Evolutionary conservation across 345 rosid genomes (phyloP).

Genomic region (Boechera stricta): DNA sequence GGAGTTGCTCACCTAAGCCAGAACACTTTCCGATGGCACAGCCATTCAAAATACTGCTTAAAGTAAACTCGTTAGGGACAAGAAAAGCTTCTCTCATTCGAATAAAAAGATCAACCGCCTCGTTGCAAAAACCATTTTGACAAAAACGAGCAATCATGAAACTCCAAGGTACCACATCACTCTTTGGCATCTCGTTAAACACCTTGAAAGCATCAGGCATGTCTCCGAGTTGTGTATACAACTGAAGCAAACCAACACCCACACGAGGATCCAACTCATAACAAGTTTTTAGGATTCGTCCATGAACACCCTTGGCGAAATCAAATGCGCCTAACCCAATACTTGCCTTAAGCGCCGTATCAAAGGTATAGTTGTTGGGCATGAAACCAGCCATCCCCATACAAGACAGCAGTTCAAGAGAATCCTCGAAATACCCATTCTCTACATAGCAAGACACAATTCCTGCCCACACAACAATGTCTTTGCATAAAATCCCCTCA

Average conservation of each 20-base stretch:
- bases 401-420: constrained; percentile 53
- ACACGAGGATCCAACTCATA: constrained; percentile 64
- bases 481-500: constrained; percentile 65
- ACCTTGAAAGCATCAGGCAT: constrained; percentile 54
- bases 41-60: constrained; percentile 72
- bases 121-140: constrained; percentile 56
- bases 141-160: constrained; percentile 84
- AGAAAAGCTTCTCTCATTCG: constrained; percentile 68
- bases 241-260: constrained; percentile 72
- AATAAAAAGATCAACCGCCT: constrained; percentile 65
- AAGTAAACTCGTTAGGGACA: constrained; percentile 77
- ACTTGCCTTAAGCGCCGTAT: constrained; percentile 74
- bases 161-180: constrained; percentile 86
- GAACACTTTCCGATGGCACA: constrained; percentile 59
- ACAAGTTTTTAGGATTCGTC: constrained; percentile 60
- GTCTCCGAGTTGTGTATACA: constrained; percentile 59
- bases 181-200: constrained; percentile 77
- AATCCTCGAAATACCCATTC: constrained; percentile 62
- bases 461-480: constrained; percentile 87
- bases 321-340: constrained; percentile 58
- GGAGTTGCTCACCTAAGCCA: constrained; percentile 70
- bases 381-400: constrained; percentile 69
- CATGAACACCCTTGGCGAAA: constrained; percentile 70
- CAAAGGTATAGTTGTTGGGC: constrained; percentile 71
- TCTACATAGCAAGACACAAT: constrained; percentile 77